phyloP scores from a whole-genome alignment of 2,329 filamentous ascomycete species.

The Furcasterigmium sp. region DNA sequence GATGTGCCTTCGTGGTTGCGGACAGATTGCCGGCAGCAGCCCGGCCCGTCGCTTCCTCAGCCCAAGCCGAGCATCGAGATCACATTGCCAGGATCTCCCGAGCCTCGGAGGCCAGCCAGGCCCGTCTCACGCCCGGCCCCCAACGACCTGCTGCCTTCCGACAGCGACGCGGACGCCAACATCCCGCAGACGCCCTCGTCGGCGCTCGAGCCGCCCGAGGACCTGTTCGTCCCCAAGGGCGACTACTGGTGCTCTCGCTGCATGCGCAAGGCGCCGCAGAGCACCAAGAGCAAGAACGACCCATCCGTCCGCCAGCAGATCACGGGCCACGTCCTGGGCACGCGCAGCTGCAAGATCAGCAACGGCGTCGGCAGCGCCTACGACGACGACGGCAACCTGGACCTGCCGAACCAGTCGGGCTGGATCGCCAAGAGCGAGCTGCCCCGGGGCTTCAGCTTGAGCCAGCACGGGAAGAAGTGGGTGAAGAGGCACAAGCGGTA shows the following conservation, averaged over 20 bases:
- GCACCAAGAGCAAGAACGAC: neutral
- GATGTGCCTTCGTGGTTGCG: too few relatives aligned
- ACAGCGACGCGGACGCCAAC: too few relatives aligned
- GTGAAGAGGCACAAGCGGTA: constrained; percentile 18
- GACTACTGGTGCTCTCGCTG: constrained; percentile 24
- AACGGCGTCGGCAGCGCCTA: constrained; percentile 12
- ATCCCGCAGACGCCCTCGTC: too few relatives aligned
- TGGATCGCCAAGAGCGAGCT: constrained; percentile 19
- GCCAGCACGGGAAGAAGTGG: constrained; percentile 17
- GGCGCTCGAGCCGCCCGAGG: neutral
- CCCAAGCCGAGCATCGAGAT: too few relatives aligned
- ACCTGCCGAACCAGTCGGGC: constrained; percentile 25
- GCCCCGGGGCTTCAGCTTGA: constrained; percentile 12
- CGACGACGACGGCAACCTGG: neutral
- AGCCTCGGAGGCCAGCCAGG: too few relatives aligned
- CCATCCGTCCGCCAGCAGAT: neutral
- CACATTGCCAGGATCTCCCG: too few relatives aligned
- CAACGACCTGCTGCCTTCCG: too few relatives aligned
- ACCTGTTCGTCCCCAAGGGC: constrained; percentile 18
- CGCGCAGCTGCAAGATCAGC: constrained; percentile 20
- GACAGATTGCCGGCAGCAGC: too few relatives aligned
- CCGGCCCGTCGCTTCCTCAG: too few relatives aligned
- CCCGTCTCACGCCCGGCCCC: too few relatives aligned
- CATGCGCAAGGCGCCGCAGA: constrained; percentile 9
- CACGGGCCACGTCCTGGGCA: neutral